phyloP scores from a whole-genome alignment of 371 early-diverging fungal species.

The Mortierella sp. region DNA sequence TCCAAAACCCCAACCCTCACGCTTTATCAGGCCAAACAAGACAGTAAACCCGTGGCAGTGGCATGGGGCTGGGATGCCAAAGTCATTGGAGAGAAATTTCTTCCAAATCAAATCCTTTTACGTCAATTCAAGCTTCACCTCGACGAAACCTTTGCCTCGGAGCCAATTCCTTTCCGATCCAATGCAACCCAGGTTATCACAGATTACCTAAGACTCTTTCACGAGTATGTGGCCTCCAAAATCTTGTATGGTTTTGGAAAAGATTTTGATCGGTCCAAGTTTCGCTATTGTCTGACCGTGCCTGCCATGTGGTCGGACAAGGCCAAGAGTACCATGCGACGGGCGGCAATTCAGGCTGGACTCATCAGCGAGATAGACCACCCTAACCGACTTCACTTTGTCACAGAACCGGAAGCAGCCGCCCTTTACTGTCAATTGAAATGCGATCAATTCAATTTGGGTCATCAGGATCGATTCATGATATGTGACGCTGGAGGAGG shows the following conservation, averaged over 20 bases:
- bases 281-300: constrained; percentile 60
- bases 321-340: constrained; percentile 61
- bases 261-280: constrained; percentile 58
- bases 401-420: constrained; percentile 65
- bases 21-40: no score
- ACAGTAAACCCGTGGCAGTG: no score
- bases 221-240: constrained; percentile 53
- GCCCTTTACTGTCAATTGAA: constrained; percentile 65
- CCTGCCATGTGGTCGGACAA: constrained; percentile 65
- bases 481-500: constrained; percentile 66
- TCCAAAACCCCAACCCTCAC: no score
- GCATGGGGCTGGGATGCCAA: background rate
- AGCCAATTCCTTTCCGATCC: no score
- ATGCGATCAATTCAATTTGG: constrained; percentile 58
- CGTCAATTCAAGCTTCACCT: background rate
- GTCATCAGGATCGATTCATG: constrained; percentile 62
- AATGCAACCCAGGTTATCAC: constrained; percentile 53
- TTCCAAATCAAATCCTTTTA: background rate
- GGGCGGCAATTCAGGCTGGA: constrained; percentile 60
- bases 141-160: no score
- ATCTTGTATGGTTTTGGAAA: constrained; percentile 56
- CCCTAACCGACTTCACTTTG: constrained; percentile 58
- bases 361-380: constrained; percentile 55
- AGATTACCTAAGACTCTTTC: constrained; percentile 58
- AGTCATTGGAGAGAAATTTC: no score